Evolutionary conservation across 192 early-diverging fungal genomes (phyloP), one percentile per base, ranked within the genome.

Genomic region (Powellomyces hirtus): DNA sequence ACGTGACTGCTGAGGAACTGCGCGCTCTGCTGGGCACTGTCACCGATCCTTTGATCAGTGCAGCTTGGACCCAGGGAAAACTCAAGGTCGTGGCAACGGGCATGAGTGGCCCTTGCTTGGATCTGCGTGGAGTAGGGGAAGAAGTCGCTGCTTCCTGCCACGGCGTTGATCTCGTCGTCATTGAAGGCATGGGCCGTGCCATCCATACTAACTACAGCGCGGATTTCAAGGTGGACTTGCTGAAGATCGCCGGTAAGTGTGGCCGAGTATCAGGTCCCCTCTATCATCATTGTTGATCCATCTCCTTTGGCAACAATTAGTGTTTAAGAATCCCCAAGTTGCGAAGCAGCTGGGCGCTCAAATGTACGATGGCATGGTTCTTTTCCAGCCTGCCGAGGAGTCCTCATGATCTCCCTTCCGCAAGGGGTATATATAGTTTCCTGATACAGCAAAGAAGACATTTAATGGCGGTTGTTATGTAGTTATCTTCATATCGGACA

Each of bases 121-220:
- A 93, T 66, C 70, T 93, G 56, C 53, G 80, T 16, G 75, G 83
- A 29, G 77, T 93, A 20, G 79, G 84, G 58, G 85, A 86, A 45
- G 83, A 87, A 22, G 71, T 93, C 36, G 82, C 83, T 0, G 37
- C 38, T 0, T 81, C 62, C 18, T 76, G 77, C 50, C 35, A 61
- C 3, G 82, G 71, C 38, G 91, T 77, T 14, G 91, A 93, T 62
- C 77, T 93, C n/a, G 85, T 93, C 5, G 79, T 92, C 10, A 77
- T 93, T 26, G 91, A 91, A 45, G 89, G 89, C 35, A 90, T 90
- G 89, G 89, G 84, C 1, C 72, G 90, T 0, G 91, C 91, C 1
- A 93, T 93, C 56, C 91, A 92, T 67, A 92, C 91, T 11, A 93
- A 93, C 66, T 91, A 84, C 71, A 75, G 64, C 59, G 88, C 88